Percentiles rank a stretch among this genome's conserved stretches.
These are phyloP conservation scores for Claviceps africana DNA, from an alignment of 2,329 filamentous ascomycete species.

Conservation along the genomic window DNA sequence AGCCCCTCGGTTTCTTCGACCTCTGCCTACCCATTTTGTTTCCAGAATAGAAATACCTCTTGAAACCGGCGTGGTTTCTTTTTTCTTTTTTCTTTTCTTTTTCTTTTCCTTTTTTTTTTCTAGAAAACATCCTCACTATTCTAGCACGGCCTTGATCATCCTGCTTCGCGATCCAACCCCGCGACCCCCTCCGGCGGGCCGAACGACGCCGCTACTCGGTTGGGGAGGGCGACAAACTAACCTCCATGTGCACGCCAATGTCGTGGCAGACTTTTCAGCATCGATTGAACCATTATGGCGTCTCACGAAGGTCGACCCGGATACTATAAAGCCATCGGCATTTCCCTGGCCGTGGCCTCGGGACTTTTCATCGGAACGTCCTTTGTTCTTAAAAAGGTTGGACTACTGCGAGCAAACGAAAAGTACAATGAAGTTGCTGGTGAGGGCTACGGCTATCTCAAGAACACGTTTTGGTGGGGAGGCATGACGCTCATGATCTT, in stretches of 20 bases:
- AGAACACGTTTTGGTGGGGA: conserved; percentile 87
- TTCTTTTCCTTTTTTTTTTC: too few relatives aligned
- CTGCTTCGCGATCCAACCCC: not conserved
- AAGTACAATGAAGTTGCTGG: conserved; percentile 95
- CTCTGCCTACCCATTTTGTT: not conserved
- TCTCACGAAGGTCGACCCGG: conserved; percentile 1
- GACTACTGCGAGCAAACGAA: conserved; percentile 78
- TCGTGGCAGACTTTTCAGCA: not conserved
- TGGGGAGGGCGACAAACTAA: not conserved
- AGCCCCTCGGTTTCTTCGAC: not conserved
- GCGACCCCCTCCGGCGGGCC: not conserved
- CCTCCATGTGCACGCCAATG: not conserved
- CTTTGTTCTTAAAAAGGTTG: conserved; percentile 91
- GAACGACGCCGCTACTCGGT: not conserved
- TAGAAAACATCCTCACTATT: not conserved
- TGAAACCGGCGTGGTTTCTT: too few relatives aligned
- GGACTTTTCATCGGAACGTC: conserved; percentile 88
- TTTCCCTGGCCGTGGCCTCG: conserved; percentile 71
- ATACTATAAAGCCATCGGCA: conserved; percentile 73
- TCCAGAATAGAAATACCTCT: not conserved
- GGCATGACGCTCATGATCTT: conserved; percentile 97
- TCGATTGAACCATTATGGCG: not conserved
- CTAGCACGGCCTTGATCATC: not conserved
- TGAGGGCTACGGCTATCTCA: conserved; percentile 93
- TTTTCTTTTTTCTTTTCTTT: not conserved